Conservation (phyloP, 371 early-diverging fungal species). For the Fennellomyces sp. region DNA sequence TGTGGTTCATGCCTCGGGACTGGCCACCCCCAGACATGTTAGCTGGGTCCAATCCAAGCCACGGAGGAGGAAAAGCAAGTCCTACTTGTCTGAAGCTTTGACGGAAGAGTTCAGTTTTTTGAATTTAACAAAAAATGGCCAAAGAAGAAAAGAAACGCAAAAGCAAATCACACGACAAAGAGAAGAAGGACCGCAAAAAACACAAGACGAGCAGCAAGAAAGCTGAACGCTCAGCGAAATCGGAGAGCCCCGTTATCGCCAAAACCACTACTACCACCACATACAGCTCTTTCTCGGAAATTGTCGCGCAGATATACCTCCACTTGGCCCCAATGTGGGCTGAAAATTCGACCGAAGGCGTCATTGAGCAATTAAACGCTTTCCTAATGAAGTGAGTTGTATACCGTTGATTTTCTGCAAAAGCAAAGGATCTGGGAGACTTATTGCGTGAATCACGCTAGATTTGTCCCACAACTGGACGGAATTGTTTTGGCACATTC, state of each 20-base stretch:
- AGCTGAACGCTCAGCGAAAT: no score
- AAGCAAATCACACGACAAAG: constrained; percentile 34
- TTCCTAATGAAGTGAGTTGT: constrained; percentile 81
- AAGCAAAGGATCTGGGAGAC: no score
- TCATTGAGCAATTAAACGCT: constrained; percentile 79
- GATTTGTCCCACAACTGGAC: constrained; percentile 84
- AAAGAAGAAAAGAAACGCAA: constrained; percentile 47
- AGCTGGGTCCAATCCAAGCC: not conserved
- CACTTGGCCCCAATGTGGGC: constrained; percentile 79
- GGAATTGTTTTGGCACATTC: constrained; percentile 88
- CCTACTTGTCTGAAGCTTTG: no score
- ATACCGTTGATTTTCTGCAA: not conserved
- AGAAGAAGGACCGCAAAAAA: constrained; percentile 26
- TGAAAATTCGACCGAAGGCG: constrained; percentile 69
- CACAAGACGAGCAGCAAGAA: constrained; percentile 24
- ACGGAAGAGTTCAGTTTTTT: no score
- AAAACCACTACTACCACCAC: constrained; percentile 10
- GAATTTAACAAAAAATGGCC: constrained; percentile 10
- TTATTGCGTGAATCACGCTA: constrained; percentile 22
- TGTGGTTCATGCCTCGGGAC: no score
- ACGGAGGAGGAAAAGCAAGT: not conserved
- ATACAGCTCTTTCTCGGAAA: constrained; percentile 57
- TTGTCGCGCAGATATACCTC: constrained; percentile 64
- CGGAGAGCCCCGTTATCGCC: constrained; percentile 11
- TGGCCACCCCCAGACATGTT: no score